These are phyloP conservation scores for Ophiostoma ips DNA, from an alignment of 2,329 filamentous ascomycete species.

Conservation along the genomic window DNA sequence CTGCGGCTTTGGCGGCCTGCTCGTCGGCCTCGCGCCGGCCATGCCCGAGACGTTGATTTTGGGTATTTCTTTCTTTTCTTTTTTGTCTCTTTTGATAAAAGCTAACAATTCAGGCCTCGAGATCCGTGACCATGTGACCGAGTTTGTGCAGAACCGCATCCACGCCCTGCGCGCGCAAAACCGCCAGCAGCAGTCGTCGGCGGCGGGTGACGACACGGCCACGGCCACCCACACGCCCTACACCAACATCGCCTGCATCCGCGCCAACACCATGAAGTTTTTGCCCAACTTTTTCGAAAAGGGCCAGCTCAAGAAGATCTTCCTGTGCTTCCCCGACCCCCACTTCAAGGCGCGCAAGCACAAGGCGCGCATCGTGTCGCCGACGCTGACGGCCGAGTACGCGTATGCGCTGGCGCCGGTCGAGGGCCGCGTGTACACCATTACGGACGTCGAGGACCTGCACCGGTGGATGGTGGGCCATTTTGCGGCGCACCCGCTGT, in stretches of 20 bases:
- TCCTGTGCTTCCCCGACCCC: slow-evolving; percentile 95
- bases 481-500: slow-evolving; percentile 63
- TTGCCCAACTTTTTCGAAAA: slow-evolving; percentile 91
- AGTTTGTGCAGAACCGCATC: slow-evolving; percentile 82
- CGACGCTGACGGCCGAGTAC: slow-evolving; percentile 83
- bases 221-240: slow-evolving; percentile 33
- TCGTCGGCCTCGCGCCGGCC: slow-evolving; percentile 70
- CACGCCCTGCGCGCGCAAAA: slow-evolving; percentile 62
- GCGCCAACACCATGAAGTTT: slow-evolving; percentile 98
- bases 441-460: slow-evolving; percentile 91
- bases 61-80: slow-evolving; percentile 31
- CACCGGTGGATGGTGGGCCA: slow-evolving; percentile 88
- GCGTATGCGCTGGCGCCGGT: slow-evolving; percentile 74
- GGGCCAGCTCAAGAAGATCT: slow-evolving; percentile 73
- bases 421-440: slow-evolving; percentile 73
- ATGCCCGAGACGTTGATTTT: slow-evolving; percentile 73
- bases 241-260: slow-evolving; percentile 78
- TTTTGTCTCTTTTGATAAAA: not conserved
- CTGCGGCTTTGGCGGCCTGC: slow-evolving; percentile 85
- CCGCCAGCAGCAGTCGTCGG: slow-evolving; percentile 3
- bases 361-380: slow-evolving; percentile 86
- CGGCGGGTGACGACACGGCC: not conserved
- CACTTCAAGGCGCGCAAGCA: slow-evolving; percentile 97
- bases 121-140: slow-evolving; percentile 78
- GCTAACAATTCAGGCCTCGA: slow-evolving; percentile 53